Evolutionary conservation across 2,329 filamentous ascomycete genomes (phyloP), one percentile per base, ranked within the genome.

Genomic region (Cadophora gregata): DNA sequence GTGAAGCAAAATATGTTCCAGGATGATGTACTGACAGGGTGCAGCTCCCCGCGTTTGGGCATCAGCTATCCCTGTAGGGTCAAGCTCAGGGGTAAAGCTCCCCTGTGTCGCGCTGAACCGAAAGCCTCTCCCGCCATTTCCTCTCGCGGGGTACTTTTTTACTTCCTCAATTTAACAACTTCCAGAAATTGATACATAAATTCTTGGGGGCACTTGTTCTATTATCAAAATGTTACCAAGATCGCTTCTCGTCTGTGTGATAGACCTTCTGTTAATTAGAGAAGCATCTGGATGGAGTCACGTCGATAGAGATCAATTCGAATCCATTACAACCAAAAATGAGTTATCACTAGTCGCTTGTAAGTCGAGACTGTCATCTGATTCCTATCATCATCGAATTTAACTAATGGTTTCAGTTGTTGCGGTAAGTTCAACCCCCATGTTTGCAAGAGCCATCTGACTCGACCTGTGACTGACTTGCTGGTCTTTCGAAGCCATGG

Each of bases 321-420:
- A 65, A 29, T 53, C 56, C 6, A 38, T 58, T 12, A 63, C 67
- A 6, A 36, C 48, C 1, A 48, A 62, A 8, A 61, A 69, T 21
- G 60, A 62, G 0, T 10, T 62, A 14, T 62, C 63, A 5, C 61
- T 72, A 36, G 69, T 70, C 53, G 70, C 70, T 55, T 72, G 69
- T 71, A 64, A 67, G 69, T 70, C 1, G 10, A 31, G 9, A 12
- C 42, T 21, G n/a, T 47, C 6, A 6, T 12, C 14, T 6, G 3
- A 21, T 6, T 21, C 4, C n/a, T 6, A 9, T 6, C 21, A n/a
- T 9, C 10, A 6, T 21, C 21, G 7, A 47, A 1, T 47, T 1
- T 29, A 42, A 16, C 53, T 59, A 25, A 63, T 31, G n/a, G 4
- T 12, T 31, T 3, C 62, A 70, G 70, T 70, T 59, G 65, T 70